Conservation (phyloP, 1,139 yeast species). For the Candida sp. region DNA sequence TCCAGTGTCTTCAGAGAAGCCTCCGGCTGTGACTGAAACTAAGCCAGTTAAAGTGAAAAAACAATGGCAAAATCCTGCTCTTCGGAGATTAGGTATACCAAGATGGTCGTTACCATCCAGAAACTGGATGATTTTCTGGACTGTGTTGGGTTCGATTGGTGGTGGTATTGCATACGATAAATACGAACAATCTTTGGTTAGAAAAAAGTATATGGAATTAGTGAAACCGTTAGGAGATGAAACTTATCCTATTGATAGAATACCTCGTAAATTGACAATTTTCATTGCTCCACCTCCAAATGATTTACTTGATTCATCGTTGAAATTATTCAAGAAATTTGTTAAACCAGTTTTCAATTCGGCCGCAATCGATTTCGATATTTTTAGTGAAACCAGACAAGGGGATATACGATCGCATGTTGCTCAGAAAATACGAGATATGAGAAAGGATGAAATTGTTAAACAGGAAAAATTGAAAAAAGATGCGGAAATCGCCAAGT, state of each 20-base stretch:
- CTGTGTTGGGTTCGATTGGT: constrained; percentile 58
- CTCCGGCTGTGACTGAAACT: neutral
- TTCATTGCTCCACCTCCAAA: constrained; percentile 96
- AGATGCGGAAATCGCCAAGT: constrained; percentile 1
- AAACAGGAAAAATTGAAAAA: constrained; percentile 7
- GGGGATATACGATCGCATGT: constrained; percentile 84
- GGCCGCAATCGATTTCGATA: constrained; percentile 82
- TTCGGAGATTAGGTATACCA: constrained; percentile 84
- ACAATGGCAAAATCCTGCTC: constrained; percentile 81
- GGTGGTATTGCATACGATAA: constrained; percentile 82
- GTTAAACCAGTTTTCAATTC: constrained; percentile 86
- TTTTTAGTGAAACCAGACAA: constrained; percentile 73
- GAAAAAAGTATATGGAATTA: constrained; percentile 62
- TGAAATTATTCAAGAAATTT: constrained; percentile 72
- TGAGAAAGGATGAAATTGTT: constrained; percentile 44
- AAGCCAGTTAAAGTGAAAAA: constrained; percentile 22
- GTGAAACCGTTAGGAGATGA: constrained; percentile 51
- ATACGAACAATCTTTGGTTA: constrained; percentile 60
- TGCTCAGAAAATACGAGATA: constrained; percentile 75
- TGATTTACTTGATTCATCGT: constrained; percentile 77
- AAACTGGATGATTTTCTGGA: constrained; percentile 92
- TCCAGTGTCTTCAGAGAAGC: neutral
- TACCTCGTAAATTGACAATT: constrained; percentile 76
- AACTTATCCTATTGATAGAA: constrained; percentile 30
- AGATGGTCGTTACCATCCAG: constrained; percentile 77